Base-by-base conservation (phyloP, 768 basidiomycete genomes). In the Lentinus brumalis region DNA sequence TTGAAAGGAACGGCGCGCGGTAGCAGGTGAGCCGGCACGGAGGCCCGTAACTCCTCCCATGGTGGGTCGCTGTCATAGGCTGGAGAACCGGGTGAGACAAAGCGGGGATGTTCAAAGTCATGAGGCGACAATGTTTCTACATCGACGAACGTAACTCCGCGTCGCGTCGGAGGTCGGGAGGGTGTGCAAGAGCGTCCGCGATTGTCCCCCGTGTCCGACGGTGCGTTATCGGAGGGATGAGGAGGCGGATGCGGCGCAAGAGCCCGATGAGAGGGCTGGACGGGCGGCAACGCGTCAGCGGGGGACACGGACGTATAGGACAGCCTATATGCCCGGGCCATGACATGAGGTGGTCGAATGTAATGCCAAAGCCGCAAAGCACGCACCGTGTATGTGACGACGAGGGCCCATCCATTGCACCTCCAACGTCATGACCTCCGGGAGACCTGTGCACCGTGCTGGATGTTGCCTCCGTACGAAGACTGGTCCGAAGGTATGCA, bases 21-120 rank as follows among this genome's bases (percentile, higher is more conserved):
- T 45, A 59, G 58, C 6, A 45, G 2, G 5, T 31, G 29, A n/a
- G 52, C 57, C 26, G 61, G 51, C 16, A 66, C 49, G 16, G 62
- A 60, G 4, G 45, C 58, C 30, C 56, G 56, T 18, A 65, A 45
- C 16, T 69, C 70, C 31, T 53, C 50, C 70, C 68, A 71, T 60
- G 70, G 70, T 12, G 70, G 70, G 41, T 69, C 70, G 42, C 63
- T 61, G n/a, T 67, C 61, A 51, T 66, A 65, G 11, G 59, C 44
- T 5, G 41, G 53, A 30, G 52, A 50, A 3, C 38, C 56, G 16
- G 56, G 1, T 6, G 18, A 31, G 18, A 16, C 3, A 9, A 7
- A 11, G 45, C 32, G n/a, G 8, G 38, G 21, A 16, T 45, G 15
- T 35, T 44, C 32, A 1, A 31, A 31, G 10, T 65, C 59, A 30